Evolutionary conservation across 2,329 filamentous ascomycete species (phyloP), one percentile per base, ranked within the genome.

Genomic region (Didymella sp.): DNA sequence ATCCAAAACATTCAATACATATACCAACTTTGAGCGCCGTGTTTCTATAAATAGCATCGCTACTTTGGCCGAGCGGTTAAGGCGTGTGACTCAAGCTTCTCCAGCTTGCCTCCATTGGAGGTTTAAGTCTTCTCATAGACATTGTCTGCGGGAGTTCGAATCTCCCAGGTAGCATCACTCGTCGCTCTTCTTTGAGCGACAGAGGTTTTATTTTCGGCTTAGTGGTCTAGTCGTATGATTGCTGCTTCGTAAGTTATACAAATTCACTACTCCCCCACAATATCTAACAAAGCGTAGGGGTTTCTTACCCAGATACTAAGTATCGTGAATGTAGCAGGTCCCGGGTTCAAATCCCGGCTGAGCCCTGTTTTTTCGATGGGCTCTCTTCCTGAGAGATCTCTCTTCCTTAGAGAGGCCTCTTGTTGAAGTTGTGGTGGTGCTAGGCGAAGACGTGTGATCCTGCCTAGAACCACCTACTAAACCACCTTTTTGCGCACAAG

Each of bases 261-360:
- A n/a, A n/a, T n/a, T n/a, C n/a, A n/a, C n/a, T n/a, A n/a, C n/a
- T n/a, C n/a, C n/a, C n/a, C n/a, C n/a, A n/a, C n/a, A n/a, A n/a
- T n/a, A n/a, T n/a, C n/a, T n/a, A n/a, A n/a, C n/a, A n/a, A n/a
- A n/a, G n/a, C n/a, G n/a, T n/a, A n/a, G n/a, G n/a, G 30, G 30
- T 4, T 27, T 27, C 4, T 4, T 27, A 8, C 30, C 30, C 30
- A 33, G 30, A 7, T 52, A 28, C 49, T 8, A 2, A 52, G 49
- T 28, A 46, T 28, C 48, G 48, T 19, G 25, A 35, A 52, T 57
- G 54, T 57, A 31, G 37, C 54, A 57, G 54, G 54, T 57, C 48
- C 54, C 48, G 54, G 48, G 54, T 57, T 57, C 54, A 57, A 57
- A 44, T 57, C 54, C 48, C 54, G 54, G 54, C 49, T 51, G 49